A percentile compares a stretch with the other conserved stretches of the same genome.
Conservation (phyloP, 108 stramenopile species). For the Aurantiochytrium sp. region DNA sequence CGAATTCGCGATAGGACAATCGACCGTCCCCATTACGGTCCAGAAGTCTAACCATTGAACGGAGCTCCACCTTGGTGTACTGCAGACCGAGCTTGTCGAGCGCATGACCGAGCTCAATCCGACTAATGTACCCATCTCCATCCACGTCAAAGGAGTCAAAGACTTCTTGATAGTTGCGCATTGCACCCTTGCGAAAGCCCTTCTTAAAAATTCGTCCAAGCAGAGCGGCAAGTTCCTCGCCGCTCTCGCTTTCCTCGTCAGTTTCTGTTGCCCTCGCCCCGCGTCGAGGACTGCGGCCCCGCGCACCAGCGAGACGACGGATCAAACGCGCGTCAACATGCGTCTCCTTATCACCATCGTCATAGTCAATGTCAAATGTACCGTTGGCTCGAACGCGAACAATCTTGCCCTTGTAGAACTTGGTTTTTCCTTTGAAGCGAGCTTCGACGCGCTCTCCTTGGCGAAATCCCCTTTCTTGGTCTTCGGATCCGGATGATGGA, state of each 20-base stretch:
- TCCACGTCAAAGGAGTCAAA: background rate
- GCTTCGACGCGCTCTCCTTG: conserved; percentile 35
- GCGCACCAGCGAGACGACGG: background rate
- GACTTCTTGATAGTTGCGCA: background rate
- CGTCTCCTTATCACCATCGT: conserved; percentile 27
- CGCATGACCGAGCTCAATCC: background rate
- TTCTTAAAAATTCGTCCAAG: background rate
- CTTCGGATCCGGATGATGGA: background rate
- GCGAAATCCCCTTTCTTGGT: background rate
- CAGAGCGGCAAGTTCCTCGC: background rate
- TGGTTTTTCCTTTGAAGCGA: conserved; percentile 25
- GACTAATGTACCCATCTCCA: background rate
- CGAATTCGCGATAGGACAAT: background rate
- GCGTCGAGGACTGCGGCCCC: background rate
- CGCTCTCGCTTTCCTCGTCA: background rate
- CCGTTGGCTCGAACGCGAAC: conserved; percentile 33
- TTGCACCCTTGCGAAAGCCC: background rate
- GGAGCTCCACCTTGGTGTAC: background rate
- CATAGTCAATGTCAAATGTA: conserved; percentile 45
- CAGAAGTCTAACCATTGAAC: background rate
- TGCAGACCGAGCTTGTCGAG: conserved; percentile 3
- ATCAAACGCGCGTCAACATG: background rate
- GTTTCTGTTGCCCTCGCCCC: background rate
- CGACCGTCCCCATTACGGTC: background rate
- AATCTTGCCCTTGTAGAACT: conserved; percentile 40